phyloP scores from a whole-genome alignment of 2,329 filamentous ascomycete genomes.

The Trichoderma aggressivum region DNA sequence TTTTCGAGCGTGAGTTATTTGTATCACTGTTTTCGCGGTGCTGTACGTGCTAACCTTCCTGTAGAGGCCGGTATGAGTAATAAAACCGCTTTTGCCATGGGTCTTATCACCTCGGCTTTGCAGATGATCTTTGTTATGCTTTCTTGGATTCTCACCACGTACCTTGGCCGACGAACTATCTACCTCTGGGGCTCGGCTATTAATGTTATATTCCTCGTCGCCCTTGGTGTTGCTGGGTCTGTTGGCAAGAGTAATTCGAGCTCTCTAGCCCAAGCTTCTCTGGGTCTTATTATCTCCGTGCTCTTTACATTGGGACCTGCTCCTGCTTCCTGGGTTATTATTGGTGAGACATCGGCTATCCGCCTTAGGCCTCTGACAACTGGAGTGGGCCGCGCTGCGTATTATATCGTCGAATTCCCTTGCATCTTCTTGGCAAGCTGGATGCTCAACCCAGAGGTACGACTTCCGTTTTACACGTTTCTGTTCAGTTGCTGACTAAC shows the following conservation, averaged over 20 bases:
- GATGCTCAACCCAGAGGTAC: background rate
- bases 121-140: slow-evolving; percentile 8
- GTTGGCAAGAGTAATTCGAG: background rate
- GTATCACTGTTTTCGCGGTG: background rate
- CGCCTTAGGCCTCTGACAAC: slow-evolving; percentile 2
- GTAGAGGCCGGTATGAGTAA: background rate
- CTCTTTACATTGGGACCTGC: slow-evolving; percentile 1
- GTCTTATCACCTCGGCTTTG: background rate
- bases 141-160: slow-evolving; percentile 2
- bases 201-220: background rate
- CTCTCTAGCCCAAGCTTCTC: background rate
- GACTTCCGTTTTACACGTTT: background rate
- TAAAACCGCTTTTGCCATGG: background rate
- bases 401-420: background rate
- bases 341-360: background rate
- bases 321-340: background rate
- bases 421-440: slow-evolving; percentile 2
- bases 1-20: background rate
- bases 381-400: slow-evolving; percentile 1
- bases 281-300: background rate
- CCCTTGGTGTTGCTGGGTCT: background rate
- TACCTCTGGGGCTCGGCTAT: background rate
- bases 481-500: background rate
- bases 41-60: background rate
- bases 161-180: background rate